Base-by-base conservation (phyloP, 169 alveolate genomes). In the Plasmodium relictum region DNA sequence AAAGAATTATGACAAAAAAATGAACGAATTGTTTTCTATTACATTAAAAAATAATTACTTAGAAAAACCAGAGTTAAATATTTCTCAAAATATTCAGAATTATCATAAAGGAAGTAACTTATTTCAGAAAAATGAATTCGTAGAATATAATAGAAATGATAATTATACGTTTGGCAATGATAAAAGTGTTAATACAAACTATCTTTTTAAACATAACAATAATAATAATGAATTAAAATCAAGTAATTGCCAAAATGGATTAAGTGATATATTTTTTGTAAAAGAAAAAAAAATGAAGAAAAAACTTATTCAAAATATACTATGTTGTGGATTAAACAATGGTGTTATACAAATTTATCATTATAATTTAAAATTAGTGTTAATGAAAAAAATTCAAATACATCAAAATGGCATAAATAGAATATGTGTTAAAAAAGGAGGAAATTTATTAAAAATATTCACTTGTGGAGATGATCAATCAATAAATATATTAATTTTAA, bases 381-480 rank as follows among this genome's bases (percentile, higher is more conserved):
- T 83, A n/a, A 2, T 83, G 54, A 16, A 83, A 61, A 54, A 54
- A 26, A 42, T 83, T 2, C 24, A 83, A 16, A 20, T 83, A 45
- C 91, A 83, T 22, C 83, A 83, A 72, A 83, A 56, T 83, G 91
- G 91, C 20, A 68, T 83, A 68, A 83, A 62, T 72, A 39, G 45
- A 45, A 54, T 83, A 83, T 54, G 86, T 50, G 59, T 56, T 83
- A 56, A 42, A 62, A 69, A 59, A 62, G 69, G 42, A 65, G 20
- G 56, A 18, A 58, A 41, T 6, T 9, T 61, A 4, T 10, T 83
- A 69, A 61, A 83, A 12, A 44, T 83, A 22, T 83, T 54, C 44
- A 68, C 86, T 22, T 83, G 80, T 6, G 83, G 86, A 20, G 91
- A 83, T 69, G 91, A 83, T 56, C 91, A 83, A 31, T 66, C 91